Percentiles rank a stretch among this genome's conserved stretches.
phyloP scores from a whole-genome alignment of 1,284 basidiomycete genomes.

The Ceratobasidium papillatum region DNA sequence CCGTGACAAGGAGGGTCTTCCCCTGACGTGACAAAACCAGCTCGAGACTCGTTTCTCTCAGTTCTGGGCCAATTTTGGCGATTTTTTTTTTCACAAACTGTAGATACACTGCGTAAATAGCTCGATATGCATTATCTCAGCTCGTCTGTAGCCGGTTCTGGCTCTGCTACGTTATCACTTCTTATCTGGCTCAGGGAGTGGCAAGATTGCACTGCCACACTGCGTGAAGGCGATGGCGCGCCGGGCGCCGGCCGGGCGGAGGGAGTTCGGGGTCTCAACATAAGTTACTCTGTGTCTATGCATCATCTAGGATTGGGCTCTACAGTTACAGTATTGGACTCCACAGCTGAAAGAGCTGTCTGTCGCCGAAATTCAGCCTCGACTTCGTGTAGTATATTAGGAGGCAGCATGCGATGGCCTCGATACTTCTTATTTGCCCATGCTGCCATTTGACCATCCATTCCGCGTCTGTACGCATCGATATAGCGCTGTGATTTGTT shows the following conservation, averaged over 20 bases:
- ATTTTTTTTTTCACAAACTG: neutral
- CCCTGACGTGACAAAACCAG: conserved; percentile 2
- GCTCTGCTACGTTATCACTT: neutral
- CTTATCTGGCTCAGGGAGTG: neutral
- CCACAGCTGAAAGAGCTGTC: no score
- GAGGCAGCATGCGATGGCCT: conserved; percentile 28
- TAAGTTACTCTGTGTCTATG: no score
- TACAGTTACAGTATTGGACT: no score
- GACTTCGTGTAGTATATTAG: conserved; percentile 6
- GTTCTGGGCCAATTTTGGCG: neutral
- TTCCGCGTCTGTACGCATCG: conserved; percentile 31
- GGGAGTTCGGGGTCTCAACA: conserved; percentile 16
- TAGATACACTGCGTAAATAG: neutral
- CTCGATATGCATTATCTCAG: neutral
- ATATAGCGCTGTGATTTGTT: conserved; percentile 26
- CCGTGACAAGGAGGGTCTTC: neutral
- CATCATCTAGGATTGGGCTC: neutral
- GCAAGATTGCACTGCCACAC: neutral
- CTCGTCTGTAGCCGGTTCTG: neutral
- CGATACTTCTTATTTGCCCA: conserved; percentile 32
- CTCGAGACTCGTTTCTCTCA: neutral
- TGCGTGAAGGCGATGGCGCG: neutral
- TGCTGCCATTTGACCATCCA: conserved; percentile 33
- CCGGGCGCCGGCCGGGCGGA: neutral
- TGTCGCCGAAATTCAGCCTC: neutral